phyloP scores from a whole-genome alignment of 371 early-diverging fungal genomes.

The Mucor saturninus region DNA sequence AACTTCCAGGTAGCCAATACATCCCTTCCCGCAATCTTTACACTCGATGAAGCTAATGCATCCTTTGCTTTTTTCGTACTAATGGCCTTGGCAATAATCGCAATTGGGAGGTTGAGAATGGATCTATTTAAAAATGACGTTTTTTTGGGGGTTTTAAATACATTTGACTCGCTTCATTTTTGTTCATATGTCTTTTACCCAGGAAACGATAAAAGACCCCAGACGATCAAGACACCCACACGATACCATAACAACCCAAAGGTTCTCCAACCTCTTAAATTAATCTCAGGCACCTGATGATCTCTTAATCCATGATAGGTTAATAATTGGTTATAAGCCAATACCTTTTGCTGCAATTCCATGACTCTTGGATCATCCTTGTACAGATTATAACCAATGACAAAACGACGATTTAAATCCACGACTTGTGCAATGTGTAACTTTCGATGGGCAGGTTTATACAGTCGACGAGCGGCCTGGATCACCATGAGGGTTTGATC shows the following conservation, averaged over 20 bases:
- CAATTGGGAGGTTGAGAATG: slow-evolving; percentile 81
- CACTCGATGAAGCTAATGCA: slow-evolving; percentile 87
- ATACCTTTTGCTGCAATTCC: slow-evolving; percentile 72
- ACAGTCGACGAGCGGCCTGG: slow-evolving; percentile 94
- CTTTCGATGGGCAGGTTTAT: slow-evolving; percentile 84
- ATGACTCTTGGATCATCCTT: slow-evolving; percentile 83
- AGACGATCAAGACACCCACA: slow-evolving; percentile 64
- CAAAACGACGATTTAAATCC: slow-evolving; percentile 90
- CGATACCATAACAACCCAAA: slow-evolving; percentile 74
- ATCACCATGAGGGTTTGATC: slow-evolving; percentile 93
- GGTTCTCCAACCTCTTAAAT: slow-evolving; percentile 71
- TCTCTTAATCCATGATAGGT: slow-evolving; percentile 92
- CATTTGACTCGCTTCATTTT: background rate
- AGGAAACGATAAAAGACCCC: slow-evolving; percentile 82
- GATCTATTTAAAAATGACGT: slow-evolving; percentile 43
- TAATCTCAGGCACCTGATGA: slow-evolving; percentile 91
- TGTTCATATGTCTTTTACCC: slow-evolving; percentile 61
- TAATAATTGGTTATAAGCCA: slow-evolving; percentile 87
- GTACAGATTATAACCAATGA: slow-evolving; percentile 83
- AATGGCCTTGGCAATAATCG: slow-evolving; percentile 70
- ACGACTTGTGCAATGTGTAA: slow-evolving; percentile 85
- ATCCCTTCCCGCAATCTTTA: slow-evolving; percentile 93
- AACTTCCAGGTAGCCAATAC: slow-evolving; percentile 98
- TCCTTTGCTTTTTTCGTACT: slow-evolving; percentile 85
- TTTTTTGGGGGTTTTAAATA: no score